phyloP scores from a whole-genome alignment of 1,284 basidiomycete species.

The Moniliophthora roreri region DNA sequence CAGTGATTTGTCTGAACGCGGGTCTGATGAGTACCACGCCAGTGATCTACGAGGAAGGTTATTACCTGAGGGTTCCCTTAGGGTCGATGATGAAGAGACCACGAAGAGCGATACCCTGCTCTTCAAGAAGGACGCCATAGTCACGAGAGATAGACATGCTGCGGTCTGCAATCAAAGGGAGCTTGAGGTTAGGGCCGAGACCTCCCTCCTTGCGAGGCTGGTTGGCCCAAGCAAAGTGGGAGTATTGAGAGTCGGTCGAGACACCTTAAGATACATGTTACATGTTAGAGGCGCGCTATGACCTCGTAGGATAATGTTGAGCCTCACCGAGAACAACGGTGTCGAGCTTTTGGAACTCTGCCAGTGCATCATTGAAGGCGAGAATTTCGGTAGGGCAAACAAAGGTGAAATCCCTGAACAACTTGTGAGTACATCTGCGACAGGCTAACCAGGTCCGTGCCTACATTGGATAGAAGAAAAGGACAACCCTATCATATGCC shows the following conservation, averaged over 20 bases:
- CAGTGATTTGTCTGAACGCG: conserved; percentile 66
- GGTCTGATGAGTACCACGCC: conserved; percentile 6
- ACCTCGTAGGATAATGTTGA: conserved; percentile 18
- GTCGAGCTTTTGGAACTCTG: conserved; percentile 71
- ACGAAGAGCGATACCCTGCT: conserved; percentile 82
- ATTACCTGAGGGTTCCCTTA: conserved; percentile 72
- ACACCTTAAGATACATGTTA: conserved; percentile 43
- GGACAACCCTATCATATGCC: conserved; percentile 55
- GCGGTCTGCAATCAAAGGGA: conserved; percentile 76
- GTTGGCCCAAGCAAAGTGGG: conserved; percentile 85
- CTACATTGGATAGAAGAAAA: conserved; percentile 82
- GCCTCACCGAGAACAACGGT: conserved; percentile 69
- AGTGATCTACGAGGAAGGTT: conserved; percentile 1
- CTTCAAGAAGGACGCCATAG: conserved; percentile 85
- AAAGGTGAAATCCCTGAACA: conserved; percentile 72
- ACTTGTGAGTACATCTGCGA: too few relatives aligned
- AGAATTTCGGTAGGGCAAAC: conserved; percentile 94
- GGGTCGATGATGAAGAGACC: conserved; percentile 91
- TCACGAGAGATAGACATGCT: conserved; percentile 70
- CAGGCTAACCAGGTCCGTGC: conserved; percentile 33
- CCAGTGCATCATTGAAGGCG: conserved; percentile 85
- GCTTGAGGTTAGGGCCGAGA: conserved; percentile 82
- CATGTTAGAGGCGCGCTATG: neutral
- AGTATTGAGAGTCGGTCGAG: conserved; percentile 88
- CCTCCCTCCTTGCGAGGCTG: conserved; percentile 82